Percentiles rank a stretch among this genome's conserved stretches.
Conservation (phyloP, 164 flowering plant genomes). For the Platanus orientalis region DNA sequence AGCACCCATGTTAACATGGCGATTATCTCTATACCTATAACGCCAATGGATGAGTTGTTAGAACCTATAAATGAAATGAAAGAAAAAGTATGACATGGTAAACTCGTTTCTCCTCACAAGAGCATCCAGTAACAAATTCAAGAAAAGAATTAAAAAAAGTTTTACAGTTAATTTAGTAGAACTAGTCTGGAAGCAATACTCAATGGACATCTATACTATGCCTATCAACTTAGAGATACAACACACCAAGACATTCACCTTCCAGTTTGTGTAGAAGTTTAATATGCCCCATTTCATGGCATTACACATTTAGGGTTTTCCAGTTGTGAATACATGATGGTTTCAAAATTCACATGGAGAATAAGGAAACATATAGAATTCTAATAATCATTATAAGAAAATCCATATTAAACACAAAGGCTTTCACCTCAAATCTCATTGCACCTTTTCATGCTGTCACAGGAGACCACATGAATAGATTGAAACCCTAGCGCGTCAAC, state of each 20-base stretch:
- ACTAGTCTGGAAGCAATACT: too few species aligned
- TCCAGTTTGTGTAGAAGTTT: too few species aligned
- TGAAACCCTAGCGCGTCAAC: slow-evolving; percentile 94
- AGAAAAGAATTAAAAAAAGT: too few species aligned
- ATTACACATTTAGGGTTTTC: not conserved
- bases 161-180: too few species aligned
- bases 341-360: not conserved
- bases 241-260: too few species aligned
- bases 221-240: too few species aligned
- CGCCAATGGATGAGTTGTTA: not conserved
- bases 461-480: slow-evolving; percentile 83
- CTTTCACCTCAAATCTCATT: slow-evolving; percentile 50
- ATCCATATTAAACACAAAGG: slow-evolving; percentile 4
- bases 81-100: not conserved
- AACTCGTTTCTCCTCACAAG: too few species aligned
- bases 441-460: slow-evolving; percentile 87
- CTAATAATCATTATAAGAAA: not conserved
- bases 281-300: too few species aligned
- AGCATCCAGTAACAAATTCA: too few species aligned
- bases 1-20: slow-evolving; percentile 97
- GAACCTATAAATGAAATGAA: not conserved
- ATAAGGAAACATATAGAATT: not conserved
- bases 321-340: not conserved
- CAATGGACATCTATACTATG: too few species aligned
- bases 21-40: slow-evolving; percentile 76